phyloP scores from a whole-genome alignment of 495 filamentous ascomycete genomes.

The Podospora sp. region DNA sequence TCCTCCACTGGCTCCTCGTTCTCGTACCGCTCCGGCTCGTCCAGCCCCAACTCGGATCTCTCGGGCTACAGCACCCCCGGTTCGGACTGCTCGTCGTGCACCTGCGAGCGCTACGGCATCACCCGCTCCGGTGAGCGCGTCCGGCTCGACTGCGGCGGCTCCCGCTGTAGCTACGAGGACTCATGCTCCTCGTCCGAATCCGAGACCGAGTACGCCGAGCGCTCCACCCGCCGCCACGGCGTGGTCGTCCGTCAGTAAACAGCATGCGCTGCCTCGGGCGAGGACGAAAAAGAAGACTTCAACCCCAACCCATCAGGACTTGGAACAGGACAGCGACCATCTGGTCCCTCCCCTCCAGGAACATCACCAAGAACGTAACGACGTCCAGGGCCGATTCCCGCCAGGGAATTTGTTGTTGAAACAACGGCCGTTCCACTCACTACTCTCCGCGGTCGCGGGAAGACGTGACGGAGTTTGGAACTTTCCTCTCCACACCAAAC shows the following conservation, averaged over 20 bases:
- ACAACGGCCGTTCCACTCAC: conserved; percentile 13
- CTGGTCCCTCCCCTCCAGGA: neutral
- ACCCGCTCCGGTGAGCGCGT: conserved; percentile 87
- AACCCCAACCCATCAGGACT: conserved; percentile 25
- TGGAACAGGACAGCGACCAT: conserved; percentile 10
- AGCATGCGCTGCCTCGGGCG: conserved; percentile 32
- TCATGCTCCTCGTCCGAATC: conserved; percentile 62
- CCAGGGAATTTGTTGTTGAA: neutral
- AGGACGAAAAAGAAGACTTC: conserved; percentile 33
- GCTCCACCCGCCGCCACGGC: conserved; percentile 69
- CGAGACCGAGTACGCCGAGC: conserved; percentile 61
- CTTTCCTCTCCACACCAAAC: neutral
- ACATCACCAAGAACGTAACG: conserved; percentile 25
- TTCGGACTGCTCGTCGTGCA: conserved; percentile 63
- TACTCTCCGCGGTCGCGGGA: neutral
- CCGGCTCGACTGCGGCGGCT: conserved; percentile 91
- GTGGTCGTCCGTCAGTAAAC: conserved; percentile 65
- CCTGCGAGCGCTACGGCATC: conserved; percentile 94
- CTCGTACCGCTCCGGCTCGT: conserved; percentile 76
- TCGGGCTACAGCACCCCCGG: conserved; percentile 67
- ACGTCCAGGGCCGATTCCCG: conserved; percentile 24
- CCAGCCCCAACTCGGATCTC: conserved; percentile 70
- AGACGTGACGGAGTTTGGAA: neutral
- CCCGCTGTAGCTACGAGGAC: conserved; percentile 77
- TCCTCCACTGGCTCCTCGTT: conserved; percentile 74